These are phyloP conservation scores for Phytophthora tubulina DNA, from an alignment of 352 stramenopile genomes.

Conservation along the genomic window DNA sequence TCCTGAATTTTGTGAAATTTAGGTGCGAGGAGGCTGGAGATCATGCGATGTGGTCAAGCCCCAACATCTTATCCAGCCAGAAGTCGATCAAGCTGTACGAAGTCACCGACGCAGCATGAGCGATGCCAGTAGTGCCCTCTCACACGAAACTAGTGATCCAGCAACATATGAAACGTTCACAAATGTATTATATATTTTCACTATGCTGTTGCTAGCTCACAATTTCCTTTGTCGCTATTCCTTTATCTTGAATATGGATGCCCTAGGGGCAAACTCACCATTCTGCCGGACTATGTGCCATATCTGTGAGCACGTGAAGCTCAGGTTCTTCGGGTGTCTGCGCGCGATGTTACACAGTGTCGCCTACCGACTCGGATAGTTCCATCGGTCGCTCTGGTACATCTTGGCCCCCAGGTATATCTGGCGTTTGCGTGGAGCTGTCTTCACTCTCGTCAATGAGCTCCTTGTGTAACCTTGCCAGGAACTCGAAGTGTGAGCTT, in stretches of 20 bases:
- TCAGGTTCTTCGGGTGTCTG: neutral
- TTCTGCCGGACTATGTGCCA: slow-evolving; percentile 33
- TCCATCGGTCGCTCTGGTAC: too few species aligned
- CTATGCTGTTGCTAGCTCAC: too few species aligned
- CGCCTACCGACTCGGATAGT: neutral
- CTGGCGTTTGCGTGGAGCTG: too few species aligned
- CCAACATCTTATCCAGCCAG: neutral
- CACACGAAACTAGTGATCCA: neutral
- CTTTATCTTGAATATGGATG: slow-evolving; percentile 1
- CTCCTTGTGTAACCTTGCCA: too few species aligned
- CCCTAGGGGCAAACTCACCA: slow-evolving; percentile 20
- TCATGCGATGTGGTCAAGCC: too few species aligned
- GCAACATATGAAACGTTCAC: too few species aligned
- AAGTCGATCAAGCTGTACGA: neutral
- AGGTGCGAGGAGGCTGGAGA: neutral
- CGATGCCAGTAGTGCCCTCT: neutral
- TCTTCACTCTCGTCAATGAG: too few species aligned
- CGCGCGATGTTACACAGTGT: slow-evolving; percentile 21
- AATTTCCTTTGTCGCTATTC: neutral
- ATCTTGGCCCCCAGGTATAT: too few species aligned
- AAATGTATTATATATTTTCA: slow-evolving; percentile 5
- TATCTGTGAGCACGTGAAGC: slow-evolving; percentile 25
- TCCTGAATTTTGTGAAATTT: slow-evolving; percentile 11
- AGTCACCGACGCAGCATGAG: neutral
- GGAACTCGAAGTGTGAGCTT: too few species aligned